A percentile compares a stretch with the other conserved stretches of the same genome.
These are phyloP conservation scores for Serendipita sp. DNA, from an alignment of 768 basidiomycete species.

Conservation along the genomic window DNA sequence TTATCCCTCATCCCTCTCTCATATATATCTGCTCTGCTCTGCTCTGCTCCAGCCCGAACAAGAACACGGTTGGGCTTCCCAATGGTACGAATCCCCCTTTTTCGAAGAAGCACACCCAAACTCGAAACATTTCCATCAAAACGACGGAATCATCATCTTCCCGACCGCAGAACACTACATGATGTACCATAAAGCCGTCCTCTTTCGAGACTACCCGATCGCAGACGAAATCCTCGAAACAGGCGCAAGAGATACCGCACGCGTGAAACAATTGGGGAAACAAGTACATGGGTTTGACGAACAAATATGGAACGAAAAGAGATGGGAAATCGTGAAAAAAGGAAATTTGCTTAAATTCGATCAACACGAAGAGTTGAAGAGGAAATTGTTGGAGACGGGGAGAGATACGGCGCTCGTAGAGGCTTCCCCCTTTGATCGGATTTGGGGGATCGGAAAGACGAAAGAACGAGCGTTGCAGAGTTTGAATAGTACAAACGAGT, in stretches of 20 bases:
- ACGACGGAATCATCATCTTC: slow-evolving; percentile 24
- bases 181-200: slow-evolving; percentile 47
- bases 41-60: slow-evolving; percentile 1
- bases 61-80: slow-evolving; percentile 16
- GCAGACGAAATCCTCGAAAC: slow-evolving; percentile 24
- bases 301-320: slow-evolving; percentile 27
- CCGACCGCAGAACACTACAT: slow-evolving; percentile 43
- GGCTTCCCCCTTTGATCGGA: slow-evolving; percentile 44
- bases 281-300: slow-evolving; percentile 34
- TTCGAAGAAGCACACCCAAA: slow-evolving; percentile 15
- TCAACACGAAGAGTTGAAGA: slow-evolving; percentile 28
- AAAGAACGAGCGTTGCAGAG: slow-evolving; percentile 30
- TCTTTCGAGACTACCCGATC: slow-evolving; percentile 28
- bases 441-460: slow-evolving; percentile 49
- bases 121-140: background rate
- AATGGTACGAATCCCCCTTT: slow-evolving; percentile 32
- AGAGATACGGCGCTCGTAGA: slow-evolving; percentile 47
- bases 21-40: background rate
- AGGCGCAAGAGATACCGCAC: slow-evolving; percentile 20
- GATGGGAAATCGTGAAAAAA: slow-evolving; percentile 34
- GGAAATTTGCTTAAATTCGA: slow-evolving; percentile 41
- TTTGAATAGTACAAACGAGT: slow-evolving; percentile 18
- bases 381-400: slow-evolving; percentile 31
- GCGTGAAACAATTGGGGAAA: slow-evolving; percentile 39
- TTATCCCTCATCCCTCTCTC: slow-evolving; percentile 4